Percentiles rank a stretch among this genome's conserved stretches.
These are phyloP conservation scores for Seiridium unicorne DNA, from an alignment of 2,329 filamentous ascomycete genomes.

Conservation along the genomic window DNA sequence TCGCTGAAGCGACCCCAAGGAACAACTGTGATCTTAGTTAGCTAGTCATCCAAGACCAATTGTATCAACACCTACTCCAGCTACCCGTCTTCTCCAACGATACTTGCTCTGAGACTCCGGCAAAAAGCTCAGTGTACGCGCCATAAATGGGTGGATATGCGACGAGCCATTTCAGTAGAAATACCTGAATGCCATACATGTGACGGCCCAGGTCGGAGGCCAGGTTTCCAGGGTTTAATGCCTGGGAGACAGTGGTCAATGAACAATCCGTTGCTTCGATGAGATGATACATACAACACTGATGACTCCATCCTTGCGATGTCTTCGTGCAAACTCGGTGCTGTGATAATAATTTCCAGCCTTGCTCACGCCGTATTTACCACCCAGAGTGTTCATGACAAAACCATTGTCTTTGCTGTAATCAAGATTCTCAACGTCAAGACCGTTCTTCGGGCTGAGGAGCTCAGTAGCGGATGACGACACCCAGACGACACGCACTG, in stretches of 20 bases:
- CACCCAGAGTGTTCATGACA: conserved; percentile 16
- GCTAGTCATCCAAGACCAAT: not conserved
- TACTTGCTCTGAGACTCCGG: conserved; percentile 34
- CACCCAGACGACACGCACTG: conserved; percentile 26
- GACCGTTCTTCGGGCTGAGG: conserved; percentile 6
- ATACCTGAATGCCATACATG: conserved; percentile 11
- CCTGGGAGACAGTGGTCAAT: conserved; percentile 12
- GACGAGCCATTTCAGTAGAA: conserved; percentile 4
- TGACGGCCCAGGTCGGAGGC: conserved; percentile 23
- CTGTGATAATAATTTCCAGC: conserved; percentile 26
- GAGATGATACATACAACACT: not conserved
- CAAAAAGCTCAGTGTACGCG: conserved; percentile 41
- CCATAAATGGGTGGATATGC: conserved; percentile 25
- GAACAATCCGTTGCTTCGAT: no score
- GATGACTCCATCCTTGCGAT: conserved; percentile 17
- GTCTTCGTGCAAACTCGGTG: conserved; percentile 22
- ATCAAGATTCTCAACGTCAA: not conserved
- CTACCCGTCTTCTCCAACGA: conserved; percentile 26
- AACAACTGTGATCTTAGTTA: conserved; percentile 27
- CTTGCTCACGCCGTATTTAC: conserved; percentile 28
- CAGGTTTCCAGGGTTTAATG: conserved; percentile 26
- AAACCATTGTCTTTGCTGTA: conserved; percentile 13
- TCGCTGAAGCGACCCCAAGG: conserved; percentile 42
- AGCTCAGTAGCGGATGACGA: conserved; percentile 24
- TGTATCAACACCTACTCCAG: conserved; percentile 21